Evolutionary conservation across 2,329 filamentous ascomycete genomes (phyloP), one percentile per base, ranked within the genome.

Genomic region (Echinosphaeria canescens): DNA sequence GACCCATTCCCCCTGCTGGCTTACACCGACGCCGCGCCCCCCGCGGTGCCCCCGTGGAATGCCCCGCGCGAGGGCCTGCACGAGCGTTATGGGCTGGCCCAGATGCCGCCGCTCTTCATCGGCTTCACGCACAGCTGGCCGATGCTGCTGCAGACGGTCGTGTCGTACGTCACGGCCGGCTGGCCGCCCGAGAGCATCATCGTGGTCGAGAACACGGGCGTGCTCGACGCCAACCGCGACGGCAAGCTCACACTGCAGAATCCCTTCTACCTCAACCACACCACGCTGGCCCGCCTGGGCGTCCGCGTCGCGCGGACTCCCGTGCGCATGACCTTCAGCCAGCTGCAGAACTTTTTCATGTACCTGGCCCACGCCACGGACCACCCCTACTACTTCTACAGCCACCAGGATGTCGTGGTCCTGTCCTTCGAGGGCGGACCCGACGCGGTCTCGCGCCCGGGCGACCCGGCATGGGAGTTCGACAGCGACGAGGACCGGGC

Each of bases 131-230:
- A 59, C 15, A 54, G 56, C 28, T 62, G 54, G 52, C 50, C 52
- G 3, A 46, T 66, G 29, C 46, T 68, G 2, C 49, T 61, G 12
- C 62, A 67, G 42, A 47, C 53, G 3, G 53, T 67, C 3, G 50
- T 64, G 4, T 55, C 50, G 4, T 68, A 66, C 38, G 55, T 68
- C 31, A 56, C 59, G 2, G 55, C 58, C 5, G 62, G 62, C 25
- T 68, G 62, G 61, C 62, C 61, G 3, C 42, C 56, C 1, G 47
- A 48, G 17, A 51, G 64, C 33, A 64, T 68, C 31, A 56, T 59
- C 31, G 54, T 67, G 4, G 42, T 67, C 13, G 62, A 68, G 36
- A 68, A 68, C 41, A 67, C 55, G 10, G 61, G 61, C 4, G 54
- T 54, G n/a, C 56, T 62, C 40, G 42, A 56, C 28, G 51, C 54